Evolutionary conservation across 306 rosid genomes (phyloP).

Genomic region (Cucumis hystrix): DNA sequence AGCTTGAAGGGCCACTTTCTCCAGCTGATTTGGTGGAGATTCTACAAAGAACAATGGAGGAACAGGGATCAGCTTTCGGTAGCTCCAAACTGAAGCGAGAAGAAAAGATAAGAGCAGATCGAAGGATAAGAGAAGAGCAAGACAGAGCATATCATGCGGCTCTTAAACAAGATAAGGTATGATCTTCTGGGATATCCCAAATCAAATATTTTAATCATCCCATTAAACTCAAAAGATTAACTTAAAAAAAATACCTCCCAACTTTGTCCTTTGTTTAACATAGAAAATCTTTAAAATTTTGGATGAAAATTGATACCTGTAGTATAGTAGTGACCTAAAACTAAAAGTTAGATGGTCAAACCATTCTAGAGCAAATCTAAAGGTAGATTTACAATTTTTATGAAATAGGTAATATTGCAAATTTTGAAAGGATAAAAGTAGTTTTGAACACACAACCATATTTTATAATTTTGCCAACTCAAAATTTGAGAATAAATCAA

Average conservation of each 20-base stretch:
- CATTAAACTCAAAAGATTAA: neutral
- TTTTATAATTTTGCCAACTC: too few relatives aligned
- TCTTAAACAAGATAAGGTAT: constrained; percentile 51
- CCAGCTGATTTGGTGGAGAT: constrained; percentile 69
- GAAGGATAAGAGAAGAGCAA: constrained; percentile 65
- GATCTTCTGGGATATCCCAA: neutral
- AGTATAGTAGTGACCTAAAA: too few relatives aligned
- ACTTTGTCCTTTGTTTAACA: too few relatives aligned
- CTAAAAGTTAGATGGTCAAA: too few relatives aligned
- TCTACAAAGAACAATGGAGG: constrained; percentile 77
- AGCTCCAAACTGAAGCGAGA: constrained; percentile 33
- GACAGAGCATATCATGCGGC: constrained; percentile 67
- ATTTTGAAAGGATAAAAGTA: too few relatives aligned
- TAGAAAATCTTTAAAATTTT: too few relatives aligned
- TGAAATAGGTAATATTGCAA: too few relatives aligned
- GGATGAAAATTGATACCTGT: too few relatives aligned
- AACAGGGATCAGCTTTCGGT: constrained; percentile 64
- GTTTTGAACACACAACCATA: too few relatives aligned
- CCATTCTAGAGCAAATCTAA: too few relatives aligned
- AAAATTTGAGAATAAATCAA: constrained; percentile 4
- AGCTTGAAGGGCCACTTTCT: constrained; percentile 76
- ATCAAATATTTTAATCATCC: neutral
- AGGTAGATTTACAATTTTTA: too few relatives aligned
- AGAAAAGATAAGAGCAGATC: constrained; percentile 47
- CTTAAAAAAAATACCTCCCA: too few relatives aligned